Base-by-base conservation (phyloP, 495 filamentous ascomycete species). In the Penicillium samsonianum region DNA sequence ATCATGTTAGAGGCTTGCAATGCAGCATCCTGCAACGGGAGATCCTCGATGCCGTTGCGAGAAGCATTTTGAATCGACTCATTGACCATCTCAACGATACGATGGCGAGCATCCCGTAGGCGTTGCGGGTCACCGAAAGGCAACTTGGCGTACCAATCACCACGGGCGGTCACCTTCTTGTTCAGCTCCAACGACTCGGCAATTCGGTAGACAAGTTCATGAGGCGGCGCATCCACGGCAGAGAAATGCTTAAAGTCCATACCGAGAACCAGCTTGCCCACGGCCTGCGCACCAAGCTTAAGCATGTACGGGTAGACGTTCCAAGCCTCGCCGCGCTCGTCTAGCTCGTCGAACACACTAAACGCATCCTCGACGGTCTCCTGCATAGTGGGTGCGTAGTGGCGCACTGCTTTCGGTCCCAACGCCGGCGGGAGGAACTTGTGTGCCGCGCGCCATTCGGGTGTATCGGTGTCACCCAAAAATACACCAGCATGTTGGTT, bases 291-390 rank as follows among this genome's bases (percentile, higher is more conserved):
- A 4, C 69, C 81, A 0, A 86, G 72, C 67, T 86, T 85, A 16
- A 85, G 59, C 80, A 84, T 85, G 48, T 80, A 84, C 37, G 76
- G 78, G 53, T 85, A 86, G 9, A 80, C 81, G 62, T 85, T 85
- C 71, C 72, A 84, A 0, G 82, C 73, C 53, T 80, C 72, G 1
- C 61, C 76, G 16, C 69, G 61, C 28, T 72, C 54, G 57, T 82
- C 79, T 10, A 85, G 63, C 46, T 75, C 71, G 56, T 85, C 83
- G 33, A 85, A 83, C 1, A 84, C 77, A 9, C 56, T 64, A 56
- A 81, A 83, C 11, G 73, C 35, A 20, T 73, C 63, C 30, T 77
- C 66, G 0, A 75, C 76, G 0, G 73, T 72, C 8, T 69, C 49
- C 49, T 84, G 80, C 78, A 86, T 84, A 1, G 72, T 72, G 2